Percentiles rank a stretch among this genome's conserved stretches.
Evolutionary conservation across 352 stramenopile genomes (phyloP).

Genomic region (Phytophthora capsici): DNA sequence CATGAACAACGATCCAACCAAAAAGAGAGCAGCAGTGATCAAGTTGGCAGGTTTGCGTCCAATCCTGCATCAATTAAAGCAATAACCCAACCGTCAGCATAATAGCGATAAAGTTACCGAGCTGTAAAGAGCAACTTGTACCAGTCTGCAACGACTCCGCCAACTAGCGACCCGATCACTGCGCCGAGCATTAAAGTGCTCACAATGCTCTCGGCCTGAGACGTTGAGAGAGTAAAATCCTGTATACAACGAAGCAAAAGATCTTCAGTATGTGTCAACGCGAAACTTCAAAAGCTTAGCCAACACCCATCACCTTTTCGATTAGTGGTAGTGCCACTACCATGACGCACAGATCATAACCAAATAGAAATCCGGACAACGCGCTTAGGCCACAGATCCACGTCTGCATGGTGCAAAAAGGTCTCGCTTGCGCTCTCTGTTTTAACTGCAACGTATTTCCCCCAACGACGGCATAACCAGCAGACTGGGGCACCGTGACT

Average conservation of each 20-base stretch:
- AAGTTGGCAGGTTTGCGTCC: conserved; percentile 72
- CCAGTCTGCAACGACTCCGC: conserved; percentile 64
- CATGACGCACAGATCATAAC: conserved; percentile 83
- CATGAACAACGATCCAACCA: conserved; percentile 70
- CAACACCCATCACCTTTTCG: conserved; percentile 39
- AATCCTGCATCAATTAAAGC: conserved; percentile 38
- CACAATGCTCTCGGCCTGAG: conserved; percentile 58
- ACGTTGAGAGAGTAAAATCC: conserved; percentile 62
- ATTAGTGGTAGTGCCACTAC: conserved; percentile 73
- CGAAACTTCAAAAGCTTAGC: background rate
- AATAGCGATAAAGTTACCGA: background rate
- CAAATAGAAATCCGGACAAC: conserved; percentile 76
- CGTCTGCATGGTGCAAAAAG: conserved; percentile 41
- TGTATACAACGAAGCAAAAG: conserved; percentile 14
- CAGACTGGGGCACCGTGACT: conserved; percentile 6
- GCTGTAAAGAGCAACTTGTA: conserved; percentile 6
- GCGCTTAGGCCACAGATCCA: conserved; percentile 69
- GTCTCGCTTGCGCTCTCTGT: background rate
- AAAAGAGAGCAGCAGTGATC: conserved; percentile 64
- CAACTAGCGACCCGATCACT: conserved; percentile 64
- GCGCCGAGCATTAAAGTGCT: conserved; percentile 76
- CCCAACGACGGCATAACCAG: conserved; percentile 13
- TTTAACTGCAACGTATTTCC: conserved; percentile 5
- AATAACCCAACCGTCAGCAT: background rate
- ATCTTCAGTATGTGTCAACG: background rate